These are phyloP conservation scores for Candida sanyaensis DNA, from an alignment of 1,139 yeast genomes.

Conservation along the genomic window DNA sequence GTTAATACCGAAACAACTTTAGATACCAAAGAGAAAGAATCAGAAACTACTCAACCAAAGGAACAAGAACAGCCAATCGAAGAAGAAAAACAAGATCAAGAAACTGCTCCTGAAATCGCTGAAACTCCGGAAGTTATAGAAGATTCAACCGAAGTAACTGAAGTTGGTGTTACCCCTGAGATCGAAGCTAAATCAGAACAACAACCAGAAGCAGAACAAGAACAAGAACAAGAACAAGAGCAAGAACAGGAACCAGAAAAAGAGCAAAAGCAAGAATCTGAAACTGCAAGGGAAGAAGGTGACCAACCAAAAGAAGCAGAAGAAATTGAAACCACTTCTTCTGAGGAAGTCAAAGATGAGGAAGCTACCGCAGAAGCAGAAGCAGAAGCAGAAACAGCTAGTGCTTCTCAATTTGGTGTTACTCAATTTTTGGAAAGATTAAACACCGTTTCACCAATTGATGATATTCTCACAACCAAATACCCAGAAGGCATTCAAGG, in stretches of 20 bases:
- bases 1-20: slow-evolving; percentile 12
- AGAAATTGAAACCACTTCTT: slow-evolving; percentile 10
- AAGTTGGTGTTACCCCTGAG: slow-evolving; percentile 1
- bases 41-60: slow-evolving; percentile 1
- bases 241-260: slow-evolving; percentile 10
- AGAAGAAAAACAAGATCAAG: neutral
- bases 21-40: slow-evolving; percentile 8
- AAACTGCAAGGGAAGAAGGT: too few species aligned
- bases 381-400: too few species aligned
- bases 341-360: slow-evolving; percentile 7
- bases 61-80: slow-evolving; percentile 1
- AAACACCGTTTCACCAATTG: slow-evolving; percentile 51
- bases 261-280: neutral
- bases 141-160: slow-evolving; percentile 2
- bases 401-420: slow-evolving; percentile 39
- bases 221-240: too few species aligned
- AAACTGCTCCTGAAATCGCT: slow-evolving; percentile 1
- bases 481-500: slow-evolving; percentile 65
- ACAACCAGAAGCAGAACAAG: slow-evolving; percentile 5
- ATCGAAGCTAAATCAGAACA: slow-evolving; percentile 5
- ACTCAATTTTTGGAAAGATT: slow-evolving; percentile 57
- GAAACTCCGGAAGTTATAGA: neutral
- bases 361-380: slow-evolving; percentile 16
- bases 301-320: neutral
- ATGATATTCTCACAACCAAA: slow-evolving; percentile 52